These are phyloP conservation scores for Dillenia suffruticosa DNA, from an alignment of 164 flowering plant species.

Conservation along the genomic window DNA sequence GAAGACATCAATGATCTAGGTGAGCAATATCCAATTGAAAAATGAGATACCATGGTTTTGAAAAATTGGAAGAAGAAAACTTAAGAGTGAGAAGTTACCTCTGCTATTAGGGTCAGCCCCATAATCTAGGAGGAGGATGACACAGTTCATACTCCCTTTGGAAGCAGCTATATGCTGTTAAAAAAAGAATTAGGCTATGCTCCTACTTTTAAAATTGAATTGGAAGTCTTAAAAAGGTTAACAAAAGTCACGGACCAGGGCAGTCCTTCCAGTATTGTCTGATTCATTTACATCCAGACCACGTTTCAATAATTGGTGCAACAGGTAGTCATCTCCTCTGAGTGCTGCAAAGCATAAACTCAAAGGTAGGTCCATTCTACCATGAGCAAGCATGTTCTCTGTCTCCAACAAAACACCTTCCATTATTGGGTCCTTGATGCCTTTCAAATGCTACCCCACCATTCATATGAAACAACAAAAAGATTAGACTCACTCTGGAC, in stretches of 20 bases:
- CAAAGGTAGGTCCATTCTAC: slow-evolving; percentile 87
- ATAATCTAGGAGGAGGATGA: slow-evolving; percentile 63
- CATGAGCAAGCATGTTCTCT: slow-evolving; percentile 84
- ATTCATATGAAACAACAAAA: background rate
- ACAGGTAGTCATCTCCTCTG: slow-evolving; percentile 70
- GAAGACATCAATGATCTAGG: too few species aligned
- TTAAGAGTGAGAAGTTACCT: slow-evolving; percentile 42
- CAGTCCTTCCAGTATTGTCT: slow-evolving; percentile 70
- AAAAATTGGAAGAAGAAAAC: too few species aligned
- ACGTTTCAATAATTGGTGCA: slow-evolving; percentile 63
- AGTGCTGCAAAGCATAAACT: slow-evolving; percentile 76
- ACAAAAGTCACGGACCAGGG: slow-evolving; percentile 46
- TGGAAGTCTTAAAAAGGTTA: background rate
- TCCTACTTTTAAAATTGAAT: background rate
- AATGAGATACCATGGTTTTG: too few species aligned
- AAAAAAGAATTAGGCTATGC: background rate
- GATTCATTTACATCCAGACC: slow-evolving; percentile 88
- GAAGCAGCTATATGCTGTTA: slow-evolving; percentile 82
- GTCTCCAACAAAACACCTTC: slow-evolving; percentile 67
- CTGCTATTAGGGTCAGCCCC: slow-evolving; percentile 77
- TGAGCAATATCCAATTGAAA: too few species aligned
- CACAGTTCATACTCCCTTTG: slow-evolving; percentile 75
- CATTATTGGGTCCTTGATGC: slow-evolving; percentile 68
- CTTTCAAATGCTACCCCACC: slow-evolving; percentile 69
- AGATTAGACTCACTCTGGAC: too few species aligned